These are phyloP conservation scores for Viola pubescens DNA, from an alignment of 441 rosid species.

Conservation along the genomic window DNA sequence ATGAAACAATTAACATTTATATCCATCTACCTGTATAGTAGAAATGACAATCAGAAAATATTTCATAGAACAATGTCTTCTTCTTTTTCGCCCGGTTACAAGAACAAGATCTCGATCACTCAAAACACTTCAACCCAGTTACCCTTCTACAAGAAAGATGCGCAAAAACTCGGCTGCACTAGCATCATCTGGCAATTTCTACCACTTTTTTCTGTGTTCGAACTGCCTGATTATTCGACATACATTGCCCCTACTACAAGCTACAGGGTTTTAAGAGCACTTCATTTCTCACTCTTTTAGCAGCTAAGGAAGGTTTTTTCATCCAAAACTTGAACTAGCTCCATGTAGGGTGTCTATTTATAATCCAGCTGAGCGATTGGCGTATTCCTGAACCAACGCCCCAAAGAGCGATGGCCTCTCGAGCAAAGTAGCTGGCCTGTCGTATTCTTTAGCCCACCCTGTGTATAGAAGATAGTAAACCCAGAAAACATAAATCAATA, in stretches of 20 bases:
- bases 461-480: slow-evolving; percentile 6
- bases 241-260: too few relatives aligned
- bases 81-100: background rate
- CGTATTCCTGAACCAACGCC: slow-evolving; percentile 88
- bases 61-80: too few relatives aligned
- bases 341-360: slow-evolving; percentile 7
- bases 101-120: background rate
- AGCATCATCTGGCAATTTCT: background rate
- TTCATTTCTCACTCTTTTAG: too few relatives aligned
- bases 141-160: background rate
- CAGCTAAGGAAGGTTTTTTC: too few relatives aligned
- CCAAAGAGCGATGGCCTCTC: slow-evolving; percentile 70
- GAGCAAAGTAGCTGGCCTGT: slow-evolving; percentile 57
- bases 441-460: slow-evolving; percentile 76
- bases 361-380: slow-evolving; percentile 68
- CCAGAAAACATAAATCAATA: background rate
- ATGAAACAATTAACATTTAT: too few relatives aligned
- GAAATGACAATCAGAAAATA: too few relatives aligned
- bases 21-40: too few relatives aligned
- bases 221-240: too few relatives aligned
- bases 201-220: too few relatives aligned
- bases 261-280: too few relatives aligned
- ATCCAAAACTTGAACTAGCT: too few relatives aligned
- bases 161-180: background rate
- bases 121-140: background rate